Conservation (phyloP, 2,329 filamentous ascomycete genomes). For the Beauveria sp. region DNA sequence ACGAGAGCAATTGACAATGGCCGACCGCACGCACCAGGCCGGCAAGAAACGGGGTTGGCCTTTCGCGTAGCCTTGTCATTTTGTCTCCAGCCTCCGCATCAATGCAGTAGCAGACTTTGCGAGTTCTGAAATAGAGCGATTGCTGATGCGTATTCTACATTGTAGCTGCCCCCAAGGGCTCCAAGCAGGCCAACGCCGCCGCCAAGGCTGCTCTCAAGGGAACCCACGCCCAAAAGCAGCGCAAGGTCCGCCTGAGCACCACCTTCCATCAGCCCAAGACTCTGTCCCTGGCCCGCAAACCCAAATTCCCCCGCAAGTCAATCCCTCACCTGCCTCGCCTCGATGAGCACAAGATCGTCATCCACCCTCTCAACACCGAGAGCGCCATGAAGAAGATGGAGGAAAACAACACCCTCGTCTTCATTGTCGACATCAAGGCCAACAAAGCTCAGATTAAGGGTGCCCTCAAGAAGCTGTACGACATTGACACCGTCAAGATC, state of each 20-base stretch:
- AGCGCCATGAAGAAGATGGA: constrained; percentile 99
- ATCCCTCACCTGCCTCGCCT: constrained; percentile 83
- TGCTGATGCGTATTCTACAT: constrained; percentile 55
- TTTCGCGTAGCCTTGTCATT: not conserved
- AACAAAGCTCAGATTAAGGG: constrained; percentile 99
- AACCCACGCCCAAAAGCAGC: constrained; percentile 67
- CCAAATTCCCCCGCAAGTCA: constrained; percentile 96
- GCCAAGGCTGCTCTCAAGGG: constrained; percentile 95
- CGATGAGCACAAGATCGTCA: constrained; percentile 95
- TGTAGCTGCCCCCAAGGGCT: constrained; percentile 54
- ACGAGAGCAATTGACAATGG: not conserved
- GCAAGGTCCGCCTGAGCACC: constrained; percentile 86
- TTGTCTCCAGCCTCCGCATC: constrained; percentile 32
- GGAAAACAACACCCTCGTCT: constrained; percentile 99
- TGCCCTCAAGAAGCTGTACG: constrained; percentile 98
- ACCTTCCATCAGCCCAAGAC: constrained; percentile 99
- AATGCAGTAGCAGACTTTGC: constrained; percentile 69
- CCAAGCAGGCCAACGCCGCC: constrained; percentile 86
- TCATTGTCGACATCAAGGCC: constrained; percentile 93
- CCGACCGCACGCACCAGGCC: not conserved
- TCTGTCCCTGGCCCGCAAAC: constrained; percentile 77
- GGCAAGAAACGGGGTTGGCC: not conserved
- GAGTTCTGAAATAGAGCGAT: constrained; percentile 64
- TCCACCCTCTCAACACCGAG: constrained; percentile 99
- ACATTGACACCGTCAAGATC: constrained; percentile 97